These are phyloP conservation scores for Phytophthora pisi DNA, from an alignment of 352 stramenopile species.

Conservation along the genomic window DNA sequence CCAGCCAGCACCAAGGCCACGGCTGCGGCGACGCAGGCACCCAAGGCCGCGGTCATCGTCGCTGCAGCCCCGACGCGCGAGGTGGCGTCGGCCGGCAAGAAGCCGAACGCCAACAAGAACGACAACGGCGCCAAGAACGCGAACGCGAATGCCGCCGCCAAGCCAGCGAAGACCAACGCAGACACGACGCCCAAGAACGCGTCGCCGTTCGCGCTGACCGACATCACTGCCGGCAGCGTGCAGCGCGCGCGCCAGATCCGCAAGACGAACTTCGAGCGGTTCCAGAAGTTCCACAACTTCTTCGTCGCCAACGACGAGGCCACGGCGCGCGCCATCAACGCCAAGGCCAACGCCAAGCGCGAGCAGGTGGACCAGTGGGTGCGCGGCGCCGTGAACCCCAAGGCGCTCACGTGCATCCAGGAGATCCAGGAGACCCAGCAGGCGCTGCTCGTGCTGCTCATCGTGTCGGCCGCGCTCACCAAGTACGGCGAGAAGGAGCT, in stretches of 20 bases:
- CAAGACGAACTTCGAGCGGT: slow-evolving; percentile 9
- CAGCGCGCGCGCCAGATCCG: slow-evolving; percentile 14
- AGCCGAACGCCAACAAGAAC: background rate
- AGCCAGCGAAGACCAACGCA: background rate
- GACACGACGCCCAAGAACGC: no score
- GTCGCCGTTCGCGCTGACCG: background rate
- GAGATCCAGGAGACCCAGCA: slow-evolving; percentile 11
- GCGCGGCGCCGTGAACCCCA: background rate
- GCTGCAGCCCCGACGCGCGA: background rate
- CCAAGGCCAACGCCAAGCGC: slow-evolving; percentile 6
- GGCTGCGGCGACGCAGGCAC: background rate
- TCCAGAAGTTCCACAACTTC: slow-evolving; percentile 16
- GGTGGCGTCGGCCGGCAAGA: background rate
- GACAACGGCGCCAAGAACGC: background rate
- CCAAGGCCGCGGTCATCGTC: background rate
- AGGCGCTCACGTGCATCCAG: slow-evolving; percentile 15
- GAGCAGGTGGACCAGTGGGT: slow-evolving; percentile 15
- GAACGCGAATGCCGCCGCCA: slow-evolving; percentile 1
- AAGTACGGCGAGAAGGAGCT: slow-evolving; percentile 19
- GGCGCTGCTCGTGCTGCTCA: slow-evolving; percentile 5
- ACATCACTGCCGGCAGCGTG: slow-evolving; percentile 9
- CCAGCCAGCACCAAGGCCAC: background rate
- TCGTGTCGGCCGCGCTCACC: slow-evolving; percentile 15
- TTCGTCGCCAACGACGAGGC: slow-evolving; percentile 10
- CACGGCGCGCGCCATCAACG: background rate